These are phyloP conservation scores for Eucalyptus leucophloia DNA, from an alignment of 345 rosid genomes.

Conservation along the genomic window DNA sequence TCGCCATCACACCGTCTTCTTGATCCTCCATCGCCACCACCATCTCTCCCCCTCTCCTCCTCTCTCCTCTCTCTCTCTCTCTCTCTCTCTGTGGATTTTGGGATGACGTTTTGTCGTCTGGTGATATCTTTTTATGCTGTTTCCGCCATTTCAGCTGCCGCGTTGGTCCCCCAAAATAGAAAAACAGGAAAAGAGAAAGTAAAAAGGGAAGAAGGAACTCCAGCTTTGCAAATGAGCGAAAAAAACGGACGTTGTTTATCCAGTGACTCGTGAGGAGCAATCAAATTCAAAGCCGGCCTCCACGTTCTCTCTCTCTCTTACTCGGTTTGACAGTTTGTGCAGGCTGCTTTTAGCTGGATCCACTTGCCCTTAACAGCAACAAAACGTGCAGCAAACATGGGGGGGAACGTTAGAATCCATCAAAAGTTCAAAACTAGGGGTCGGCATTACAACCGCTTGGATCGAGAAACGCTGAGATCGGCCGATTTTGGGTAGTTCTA, in stretches of 20 bases:
- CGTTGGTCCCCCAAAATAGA: neutral
- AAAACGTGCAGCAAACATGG: neutral
- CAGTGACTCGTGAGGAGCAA: neutral
- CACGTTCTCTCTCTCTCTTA: neutral
- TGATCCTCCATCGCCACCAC: neutral
- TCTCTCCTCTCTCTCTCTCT: neutral
- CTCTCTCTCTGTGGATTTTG: neutral
- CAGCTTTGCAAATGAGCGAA: neutral
- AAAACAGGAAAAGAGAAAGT: neutral
- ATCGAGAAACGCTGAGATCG: neutral
- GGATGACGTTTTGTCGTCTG: neutral
- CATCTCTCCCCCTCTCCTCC: neutral
- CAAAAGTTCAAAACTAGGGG: neutral
- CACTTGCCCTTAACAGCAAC: neutral
- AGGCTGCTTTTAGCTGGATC: neutral
- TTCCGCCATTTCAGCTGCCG: neutral
- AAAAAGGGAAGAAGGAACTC: neutral
- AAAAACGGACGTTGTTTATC: neutral
- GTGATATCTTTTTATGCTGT: neutral
- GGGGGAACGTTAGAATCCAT: neutral
- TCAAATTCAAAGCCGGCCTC: neutral
- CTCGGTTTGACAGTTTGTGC: neutral
- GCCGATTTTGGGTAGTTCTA: accelerated
- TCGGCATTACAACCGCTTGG: accelerated
- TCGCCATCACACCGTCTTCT: slow-evolving; percentile 50